These are phyloP conservation scores for Nectriaceae sp. DNA, from an alignment of 2,329 filamentous ascomycete species.

Conservation along the genomic window DNA sequence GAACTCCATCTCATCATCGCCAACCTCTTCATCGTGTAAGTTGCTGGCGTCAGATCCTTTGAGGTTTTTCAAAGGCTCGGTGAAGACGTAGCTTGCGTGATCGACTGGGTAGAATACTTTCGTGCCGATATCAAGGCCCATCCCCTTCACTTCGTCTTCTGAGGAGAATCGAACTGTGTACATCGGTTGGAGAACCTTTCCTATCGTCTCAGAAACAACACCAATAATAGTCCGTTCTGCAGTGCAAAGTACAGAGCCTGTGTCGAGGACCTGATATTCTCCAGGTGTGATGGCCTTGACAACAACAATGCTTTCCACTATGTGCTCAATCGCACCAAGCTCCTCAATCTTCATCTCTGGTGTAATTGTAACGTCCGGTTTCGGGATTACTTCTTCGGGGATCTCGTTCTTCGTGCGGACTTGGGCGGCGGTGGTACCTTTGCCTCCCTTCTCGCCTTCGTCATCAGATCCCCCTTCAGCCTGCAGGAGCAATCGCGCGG, in stretches of 20 bases:
- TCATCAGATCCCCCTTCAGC: slow-evolving; percentile 80
- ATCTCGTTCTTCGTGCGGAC: slow-evolving; percentile 84
- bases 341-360: slow-evolving; percentile 74
- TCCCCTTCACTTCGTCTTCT: slow-evolving; percentile 65
- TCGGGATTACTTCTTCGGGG: slow-evolving; percentile 63
- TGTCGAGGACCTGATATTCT: slow-evolving; percentile 82
- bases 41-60: slow-evolving; percentile 96
- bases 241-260: slow-evolving; percentile 80
- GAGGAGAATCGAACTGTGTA: slow-evolving; percentile 81
- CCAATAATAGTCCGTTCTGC: slow-evolving; percentile 77
- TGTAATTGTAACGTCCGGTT: slow-evolving; percentile 78
- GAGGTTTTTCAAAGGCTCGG: slow-evolving; percentile 72
- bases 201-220: slow-evolving; percentile 81
- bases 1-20: slow-evolving; percentile 86
- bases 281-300: slow-evolving; percentile 78
- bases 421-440: slow-evolving; percentile 43
- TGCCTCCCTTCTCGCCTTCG: slow-evolving; percentile 58
- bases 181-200: slow-evolving; percentile 80
- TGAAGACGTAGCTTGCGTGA: slow-evolving; percentile 84
- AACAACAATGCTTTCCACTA: slow-evolving; percentile 77
- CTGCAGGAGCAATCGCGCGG: slow-evolving; percentile 82
- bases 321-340: slow-evolving; percentile 73
- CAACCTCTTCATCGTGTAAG: slow-evolving; percentile 88
- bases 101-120: slow-evolving; percentile 78
- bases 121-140: slow-evolving; percentile 68